Evolutionary conservation across 192 early-diverging fungal species (phyloP), one percentile per base, ranked within the genome.

Genomic region (Mortierella claussenii): DNA sequence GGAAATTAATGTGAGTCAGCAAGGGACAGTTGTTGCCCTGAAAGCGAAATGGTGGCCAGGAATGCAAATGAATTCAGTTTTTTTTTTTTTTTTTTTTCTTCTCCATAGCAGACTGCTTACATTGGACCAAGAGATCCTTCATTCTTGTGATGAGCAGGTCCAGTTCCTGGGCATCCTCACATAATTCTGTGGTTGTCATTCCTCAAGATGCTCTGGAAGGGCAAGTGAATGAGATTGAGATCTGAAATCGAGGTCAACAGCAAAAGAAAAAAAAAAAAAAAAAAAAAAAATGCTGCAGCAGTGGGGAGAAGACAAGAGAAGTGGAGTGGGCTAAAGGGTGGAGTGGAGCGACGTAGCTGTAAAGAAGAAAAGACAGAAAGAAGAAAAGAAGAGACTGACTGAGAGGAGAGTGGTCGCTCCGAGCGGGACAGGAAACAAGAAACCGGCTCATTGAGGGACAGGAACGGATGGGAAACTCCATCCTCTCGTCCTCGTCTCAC

Each of bases 91-190:
- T n/a, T n/a, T n/a, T n/a, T n/a, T n/a, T n/a, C n/a, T n/a, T n/a
- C n/a, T n/a, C n/a, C n/a, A n/a, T n/a, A n/a, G n/a, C n/a, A n/a
- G n/a, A n/a, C n/a, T n/a, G n/a, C 69, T 64, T 80, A 80, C 82
- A 67, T 75, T 79, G 52, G 50, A 83, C 79, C 31, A 83, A 56
- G 18, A 83, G 51, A 40, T 83, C 75, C 47, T 83, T 83, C 79
- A 83, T 83, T 62, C 54, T 52, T 4, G 69, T 74, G 18, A 80
- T 61, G 33, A 83, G 65, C 26, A 67, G 44, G 62, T 83, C 82
- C 31, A 83, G 65, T 59, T 80, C 79, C 43, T 55, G 32, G n/a
- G 80, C 82, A 53, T 76, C 78, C 26, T 70, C 60, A 37, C 74
- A 81, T 33, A 69, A 36, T 20, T 75, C 63, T 9, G 43, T 8